phyloP scores from a whole-genome alignment of 345 rosid species.

The Brassica napus region DNA sequence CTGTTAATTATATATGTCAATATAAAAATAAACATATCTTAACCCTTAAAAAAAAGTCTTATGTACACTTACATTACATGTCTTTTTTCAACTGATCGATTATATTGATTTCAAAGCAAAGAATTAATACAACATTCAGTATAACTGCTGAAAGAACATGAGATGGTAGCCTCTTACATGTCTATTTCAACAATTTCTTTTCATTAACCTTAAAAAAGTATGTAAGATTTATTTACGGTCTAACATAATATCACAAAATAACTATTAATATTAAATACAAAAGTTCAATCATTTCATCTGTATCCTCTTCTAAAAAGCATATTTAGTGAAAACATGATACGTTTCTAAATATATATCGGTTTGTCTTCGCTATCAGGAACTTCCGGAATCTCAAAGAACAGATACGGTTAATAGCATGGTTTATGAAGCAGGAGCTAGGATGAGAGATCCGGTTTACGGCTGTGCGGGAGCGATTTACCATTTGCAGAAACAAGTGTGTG shows the following conservation, averaged over 20 bases:
- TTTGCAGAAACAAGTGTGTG: slow-evolving; percentile 73
- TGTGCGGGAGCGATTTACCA: slow-evolving; percentile 85
- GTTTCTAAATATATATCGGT: background rate
- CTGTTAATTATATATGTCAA: background rate
- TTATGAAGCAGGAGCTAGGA: slow-evolving; percentile 82
- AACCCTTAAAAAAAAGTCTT: slow-evolving; percentile 9
- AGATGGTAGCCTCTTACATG: too few relatives aligned
- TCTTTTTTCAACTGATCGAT: background rate
- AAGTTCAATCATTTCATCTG: background rate
- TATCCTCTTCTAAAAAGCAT: background rate
- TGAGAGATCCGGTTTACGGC: slow-evolving; percentile 89
- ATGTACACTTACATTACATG: background rate
- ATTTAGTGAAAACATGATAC: background rate
- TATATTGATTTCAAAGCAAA: too few relatives aligned
- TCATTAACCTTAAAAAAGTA: slow-evolving; percentile 25
- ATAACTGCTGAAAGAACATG: too few relatives aligned
- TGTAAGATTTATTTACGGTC: slow-evolving; percentile 28
- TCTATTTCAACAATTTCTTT: slow-evolving; percentile 28
- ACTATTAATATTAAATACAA: background rate
- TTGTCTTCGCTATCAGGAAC: slow-evolving; percentile 49
- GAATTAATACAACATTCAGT: too few relatives aligned
- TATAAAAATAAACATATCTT: slow-evolving; percentile 20
- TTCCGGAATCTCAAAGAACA: slow-evolving; percentile 77
- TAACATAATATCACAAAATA: background rate
- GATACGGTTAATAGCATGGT: slow-evolving; percentile 98